Percentiles rank a stretch among this genome's conserved stretches.
Evolutionary conservation across 2,329 filamentous ascomycete species (phyloP).

Genomic region (Phialemoniopsis sp.): DNA sequence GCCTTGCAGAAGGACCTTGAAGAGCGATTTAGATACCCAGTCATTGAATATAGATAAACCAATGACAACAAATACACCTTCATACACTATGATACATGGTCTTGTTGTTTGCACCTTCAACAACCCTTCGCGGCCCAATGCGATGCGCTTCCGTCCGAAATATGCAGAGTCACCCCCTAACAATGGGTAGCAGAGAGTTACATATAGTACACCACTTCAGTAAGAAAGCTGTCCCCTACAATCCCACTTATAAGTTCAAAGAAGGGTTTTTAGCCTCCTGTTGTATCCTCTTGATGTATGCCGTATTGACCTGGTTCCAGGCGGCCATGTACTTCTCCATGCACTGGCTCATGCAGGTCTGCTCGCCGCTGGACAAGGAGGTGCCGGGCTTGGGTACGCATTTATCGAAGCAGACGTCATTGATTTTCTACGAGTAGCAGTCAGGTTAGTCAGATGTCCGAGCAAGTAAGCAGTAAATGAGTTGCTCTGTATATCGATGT

Average conservation of each 20-base stretch:
- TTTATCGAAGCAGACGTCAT: slow-evolving; percentile 76
- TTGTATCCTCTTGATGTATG: slow-evolving; percentile 63
- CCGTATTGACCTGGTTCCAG: slow-evolving; percentile 70
- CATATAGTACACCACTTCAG: background rate
- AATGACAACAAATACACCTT: background rate
- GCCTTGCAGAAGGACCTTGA: slow-evolving; percentile 17
- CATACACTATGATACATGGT: background rate
- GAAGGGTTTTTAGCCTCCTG: slow-evolving; percentile 38
- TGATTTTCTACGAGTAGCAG: slow-evolving; percentile 58
- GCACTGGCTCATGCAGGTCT: slow-evolving; percentile 68
- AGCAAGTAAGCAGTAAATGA: background rate
- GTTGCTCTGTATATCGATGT: too few relatives aligned
- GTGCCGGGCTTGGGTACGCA: slow-evolving; percentile 68
- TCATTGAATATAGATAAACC: slow-evolving; percentile 1
- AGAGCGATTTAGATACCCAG: slow-evolving; percentile 21
- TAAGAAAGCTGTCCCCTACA: too few relatives aligned
- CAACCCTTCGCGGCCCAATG: too few relatives aligned
- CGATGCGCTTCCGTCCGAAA: too few relatives aligned
- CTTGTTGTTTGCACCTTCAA: too few relatives aligned
- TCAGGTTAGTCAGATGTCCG: background rate
- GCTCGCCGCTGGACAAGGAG: slow-evolving; percentile 63
- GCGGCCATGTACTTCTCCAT: slow-evolving; percentile 83
- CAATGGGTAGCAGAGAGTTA: too few relatives aligned
- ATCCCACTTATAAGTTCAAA: too few relatives aligned
- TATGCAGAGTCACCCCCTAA: too few relatives aligned